Evolutionary conservation across 148 eudicot genomes (phyloP).

Genomic region (Drosera capensis): DNA sequence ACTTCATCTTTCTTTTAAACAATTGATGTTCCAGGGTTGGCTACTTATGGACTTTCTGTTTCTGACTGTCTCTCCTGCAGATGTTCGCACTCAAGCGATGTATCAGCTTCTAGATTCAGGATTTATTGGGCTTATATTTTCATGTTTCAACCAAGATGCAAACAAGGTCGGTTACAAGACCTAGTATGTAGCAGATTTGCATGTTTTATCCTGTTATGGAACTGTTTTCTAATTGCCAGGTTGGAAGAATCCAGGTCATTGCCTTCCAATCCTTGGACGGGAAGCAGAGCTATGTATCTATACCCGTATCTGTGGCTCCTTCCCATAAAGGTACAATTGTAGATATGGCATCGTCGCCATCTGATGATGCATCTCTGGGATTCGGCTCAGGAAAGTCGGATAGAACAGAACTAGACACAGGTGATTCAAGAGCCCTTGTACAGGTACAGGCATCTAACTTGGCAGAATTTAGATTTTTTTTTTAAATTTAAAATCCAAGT

Average conservation of each 20-base stretch:
- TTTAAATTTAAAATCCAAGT: no score
- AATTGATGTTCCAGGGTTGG: no score
- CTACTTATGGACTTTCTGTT: no score
- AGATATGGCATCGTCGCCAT: constrained; percentile 63
- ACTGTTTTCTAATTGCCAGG: constrained; percentile 27
- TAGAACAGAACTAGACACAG: constrained; percentile 50
- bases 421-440: constrained; percentile 39
- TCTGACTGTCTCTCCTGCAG: no score
- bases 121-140: constrained; percentile 94
- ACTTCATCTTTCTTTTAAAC: no score
- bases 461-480: no score
- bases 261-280: constrained; percentile 98
- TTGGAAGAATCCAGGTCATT: constrained; percentile 91
- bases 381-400: constrained; percentile 38
- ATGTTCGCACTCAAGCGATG: constrained; percentile 99
- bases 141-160: constrained; percentile 95
- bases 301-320: constrained; percentile 52
- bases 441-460: no score
- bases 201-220: not conserved
- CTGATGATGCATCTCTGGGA: constrained; percentile 38
- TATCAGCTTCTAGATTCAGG: constrained; percentile 98
- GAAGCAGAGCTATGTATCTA: constrained; percentile 39
- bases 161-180: constrained; percentile 48
- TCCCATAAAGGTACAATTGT: constrained; percentile 34
- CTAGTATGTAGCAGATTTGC: not conserved